Evolutionary conservation across 352 stramenopile genomes (phyloP).

Genomic region (Aphanomyces stellatus): DNA sequence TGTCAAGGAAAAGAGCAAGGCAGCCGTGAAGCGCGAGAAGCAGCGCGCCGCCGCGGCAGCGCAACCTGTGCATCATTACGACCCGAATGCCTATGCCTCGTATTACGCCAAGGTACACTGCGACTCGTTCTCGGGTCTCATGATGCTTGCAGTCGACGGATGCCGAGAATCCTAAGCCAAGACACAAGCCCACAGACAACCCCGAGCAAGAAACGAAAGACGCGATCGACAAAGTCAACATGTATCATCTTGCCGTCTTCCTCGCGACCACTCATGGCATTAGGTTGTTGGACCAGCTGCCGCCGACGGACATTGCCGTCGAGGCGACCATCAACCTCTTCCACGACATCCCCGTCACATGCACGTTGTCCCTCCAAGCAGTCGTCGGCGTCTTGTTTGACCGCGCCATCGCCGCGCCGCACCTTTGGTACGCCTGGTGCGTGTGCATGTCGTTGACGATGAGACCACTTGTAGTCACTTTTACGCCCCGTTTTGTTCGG

Average conservation of each 20-base stretch:
- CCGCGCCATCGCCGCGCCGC: slow-evolving; percentile 50
- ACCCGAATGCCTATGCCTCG: slow-evolving; percentile 55
- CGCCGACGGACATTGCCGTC: slow-evolving; percentile 28
- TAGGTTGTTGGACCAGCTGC: slow-evolving; percentile 45
- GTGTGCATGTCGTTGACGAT: not conserved
- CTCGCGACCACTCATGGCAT: not conserved
- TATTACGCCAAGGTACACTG: slow-evolving; percentile 48
- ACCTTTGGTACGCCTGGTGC: slow-evolving; percentile 31
- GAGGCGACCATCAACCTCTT: slow-evolving; percentile 40
- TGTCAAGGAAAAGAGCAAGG: slow-evolving; percentile 37
- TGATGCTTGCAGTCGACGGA: too few relatives aligned
- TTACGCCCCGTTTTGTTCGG: slow-evolving; percentile 51
- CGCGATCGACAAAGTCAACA: slow-evolving; percentile 5
- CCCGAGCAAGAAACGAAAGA: slow-evolving; percentile 21
- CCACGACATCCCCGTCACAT: slow-evolving; percentile 53
- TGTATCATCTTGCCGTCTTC: slow-evolving; percentile 18
- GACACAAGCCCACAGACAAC: slow-evolving; percentile 38
- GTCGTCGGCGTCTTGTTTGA: slow-evolving; percentile 61
- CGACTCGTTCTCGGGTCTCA: too few relatives aligned
- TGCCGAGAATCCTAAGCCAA: slow-evolving; percentile 33
- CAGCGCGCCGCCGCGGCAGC: slow-evolving; percentile 21
- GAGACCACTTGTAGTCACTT: slow-evolving; percentile 30
- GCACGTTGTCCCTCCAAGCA: slow-evolving; percentile 61
- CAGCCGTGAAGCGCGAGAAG: slow-evolving; percentile 36
- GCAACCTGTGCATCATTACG: slow-evolving; percentile 44